Evolutionary conservation across 192 early-diverging fungal genomes (phyloP), one percentile per base, ranked within the genome.

Genomic region (Coemansia sp.): DNA sequence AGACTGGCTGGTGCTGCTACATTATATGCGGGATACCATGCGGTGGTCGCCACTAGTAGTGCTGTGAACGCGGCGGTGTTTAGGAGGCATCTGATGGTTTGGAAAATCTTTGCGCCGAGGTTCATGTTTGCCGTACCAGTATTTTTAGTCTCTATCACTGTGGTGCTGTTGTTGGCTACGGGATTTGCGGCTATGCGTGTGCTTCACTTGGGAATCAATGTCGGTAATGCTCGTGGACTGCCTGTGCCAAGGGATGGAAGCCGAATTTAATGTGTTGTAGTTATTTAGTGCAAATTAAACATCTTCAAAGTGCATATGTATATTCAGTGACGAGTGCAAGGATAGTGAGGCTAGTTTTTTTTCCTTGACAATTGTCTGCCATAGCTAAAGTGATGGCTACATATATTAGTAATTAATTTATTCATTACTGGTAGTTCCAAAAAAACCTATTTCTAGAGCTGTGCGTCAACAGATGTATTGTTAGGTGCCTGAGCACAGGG

Each of bases 51-150:
- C 52, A 70, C 73, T 1, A 78, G 76, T 34, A 69, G 86, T 13
- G 88, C 90, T 33, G 74, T 87, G 38, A 85, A 86, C 42, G 93
- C 90, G 0, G 91, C 88, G 11, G 77, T 82, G 71, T 93, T 94
- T 75, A 77, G 93, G 51, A 84, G 97, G 1, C 96, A 98, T 77
- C 86, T 97, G 68, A 97, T 97, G 97, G 93, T 95, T n/a, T 98
- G 96, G 97, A 95, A 94, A 67, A 88, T 97, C 10, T 98, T 95
- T 92, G 95, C 93, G 11, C 96, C 97, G 1, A 86, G 95, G 68
- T 95, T 93, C 68, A 87, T 98, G 79, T 75, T 94, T 27, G 49
- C 80, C 1, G 73, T 62, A 11, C 80, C 80, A 0, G 74, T 78
- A 5, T 41, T 71, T 12, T 59, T 83, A 9, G 52, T 49, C 11